Base-by-base conservation (phyloP, 2,329 filamentous ascomycete genomes). In the Fusarium subtropicale region DNA sequence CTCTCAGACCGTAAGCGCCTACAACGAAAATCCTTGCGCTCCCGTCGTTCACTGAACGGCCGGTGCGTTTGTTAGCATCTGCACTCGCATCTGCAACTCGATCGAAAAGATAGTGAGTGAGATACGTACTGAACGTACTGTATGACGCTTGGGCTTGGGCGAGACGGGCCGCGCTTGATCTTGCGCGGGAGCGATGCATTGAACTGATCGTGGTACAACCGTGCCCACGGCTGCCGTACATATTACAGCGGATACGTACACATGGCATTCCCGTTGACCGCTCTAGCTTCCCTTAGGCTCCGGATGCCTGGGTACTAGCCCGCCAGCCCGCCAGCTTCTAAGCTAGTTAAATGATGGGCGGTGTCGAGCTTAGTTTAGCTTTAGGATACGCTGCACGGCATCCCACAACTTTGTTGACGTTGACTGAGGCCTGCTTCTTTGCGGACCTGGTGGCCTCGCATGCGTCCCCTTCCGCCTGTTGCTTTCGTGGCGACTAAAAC, bases 201-300 rank as follows among this genome's bases (percentile, higher is more conserved):
- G 56, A 60, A 56, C 53, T 69, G 66, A 69, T 63, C 66, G 66
- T 34, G 41, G 34, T 52, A 54, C 54, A 54, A 59, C 64, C 66
- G 62, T 69, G 66, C 57, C 48, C 66, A 58, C 20, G 57, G 48
- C 66, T 64, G 64, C 61, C 46, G 46, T 52, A 52, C 60, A 63
- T 60, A 36, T 55, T 60, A 46, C 39, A 33, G 66, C 60, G 56
- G 59, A 54, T 62, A 62, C 56, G 39, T 62, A 62, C 56, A 62
- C 59, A 69, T 69, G 66, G 70, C 66, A 71, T 60, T 71, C 62
- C 64, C 56, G 72, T 72, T 74, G 72, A 74, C 72, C 72, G 72
- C 72, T 70, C 46, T 69, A 71, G 71, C 54, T 59, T 60, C 59
- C 66, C 54, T 65, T 48, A 60, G 56, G 64, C 72, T 68, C 71